Evolutionary conservation across 1,284 basidiomycete species (phyloP).

Genomic region (Ceratorhiza oryzae-sativae): DNA sequence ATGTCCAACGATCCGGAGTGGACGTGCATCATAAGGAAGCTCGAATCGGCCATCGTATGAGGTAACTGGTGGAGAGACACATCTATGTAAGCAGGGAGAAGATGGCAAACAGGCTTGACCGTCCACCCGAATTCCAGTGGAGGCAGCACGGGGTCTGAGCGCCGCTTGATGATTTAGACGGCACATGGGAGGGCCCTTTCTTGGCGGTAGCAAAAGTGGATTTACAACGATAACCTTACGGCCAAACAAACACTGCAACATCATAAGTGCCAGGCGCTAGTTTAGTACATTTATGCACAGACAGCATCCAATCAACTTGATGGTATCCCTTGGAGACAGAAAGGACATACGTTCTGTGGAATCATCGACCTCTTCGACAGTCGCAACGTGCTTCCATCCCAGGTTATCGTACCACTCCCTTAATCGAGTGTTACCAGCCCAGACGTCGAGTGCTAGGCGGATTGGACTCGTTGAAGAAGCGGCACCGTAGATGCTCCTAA

Average conservation of each 20-base stretch:
- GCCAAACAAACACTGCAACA: constrained; percentile 27
- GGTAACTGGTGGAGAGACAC: constrained; percentile 8
- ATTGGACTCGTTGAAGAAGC: not conserved
- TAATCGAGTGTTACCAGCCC: constrained; percentile 8
- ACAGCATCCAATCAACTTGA: not conserved
- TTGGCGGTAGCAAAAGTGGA: not conserved
- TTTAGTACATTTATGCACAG: not conserved
- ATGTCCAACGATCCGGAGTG: not conserved
- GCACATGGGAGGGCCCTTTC: not conserved
- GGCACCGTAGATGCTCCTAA: not conserved
- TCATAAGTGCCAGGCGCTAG: constrained; percentile 8
- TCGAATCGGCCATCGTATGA: not conserved
- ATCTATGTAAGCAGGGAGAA: not conserved
- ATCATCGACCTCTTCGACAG: constrained; percentile 12
- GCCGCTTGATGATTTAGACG: not conserved
- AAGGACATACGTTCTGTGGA: constrained; percentile 2
- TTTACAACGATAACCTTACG: not conserved
- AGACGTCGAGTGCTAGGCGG: constrained; percentile 8
- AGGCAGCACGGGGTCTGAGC: too few relatives aligned
- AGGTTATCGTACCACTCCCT: not conserved
- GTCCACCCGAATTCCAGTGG: not conserved
- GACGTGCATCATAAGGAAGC: not conserved
- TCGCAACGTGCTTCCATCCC: constrained; percentile 17
- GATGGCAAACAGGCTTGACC: not conserved
- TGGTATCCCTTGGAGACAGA: not conserved